A percentile compares a stretch with the other conserved stretches of the same genome.
Evolutionary conservation across 2,329 filamentous ascomycete genomes (phyloP).

Genomic region (Venturia asperata): DNA sequence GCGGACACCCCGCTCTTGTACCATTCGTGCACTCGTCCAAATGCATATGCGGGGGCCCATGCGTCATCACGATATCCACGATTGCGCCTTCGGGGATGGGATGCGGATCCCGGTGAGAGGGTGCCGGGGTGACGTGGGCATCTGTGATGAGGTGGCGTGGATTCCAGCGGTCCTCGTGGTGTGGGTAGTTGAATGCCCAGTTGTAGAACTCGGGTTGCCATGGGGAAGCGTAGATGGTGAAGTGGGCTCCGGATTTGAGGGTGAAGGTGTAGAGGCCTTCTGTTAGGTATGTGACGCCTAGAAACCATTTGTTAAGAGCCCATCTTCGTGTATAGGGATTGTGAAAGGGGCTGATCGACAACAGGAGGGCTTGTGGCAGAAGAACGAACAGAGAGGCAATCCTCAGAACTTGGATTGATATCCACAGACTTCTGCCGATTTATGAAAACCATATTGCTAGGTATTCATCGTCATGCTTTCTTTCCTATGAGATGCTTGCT

Average conservation of each 20-base stretch:
- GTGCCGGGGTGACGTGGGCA: slow-evolving; percentile 26
- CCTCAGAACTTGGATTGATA: not conserved
- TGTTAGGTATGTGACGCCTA: slow-evolving; percentile 28
- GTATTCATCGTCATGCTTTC: not conserved
- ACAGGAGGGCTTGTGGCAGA: not conserved
- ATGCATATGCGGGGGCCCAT: slow-evolving; percentile 49
- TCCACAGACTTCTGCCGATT: not conserved
- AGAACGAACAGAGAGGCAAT: no score
- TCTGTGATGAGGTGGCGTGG: slow-evolving; percentile 21
- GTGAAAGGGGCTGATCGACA: not conserved
- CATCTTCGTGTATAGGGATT: not conserved
- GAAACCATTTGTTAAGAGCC: not conserved
- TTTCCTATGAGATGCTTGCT: no score
- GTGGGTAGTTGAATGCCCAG: slow-evolving; percentile 50
- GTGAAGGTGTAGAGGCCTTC: slow-evolving; percentile 41
- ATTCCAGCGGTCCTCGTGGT: slow-evolving; percentile 47
- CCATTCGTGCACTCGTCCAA: slow-evolving; percentile 39
- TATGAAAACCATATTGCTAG: not conserved
- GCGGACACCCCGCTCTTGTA: slow-evolving; percentile 47
- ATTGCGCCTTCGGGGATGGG: slow-evolving; percentile 39
- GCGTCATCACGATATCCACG: slow-evolving; percentile 54
- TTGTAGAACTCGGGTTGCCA: slow-evolving; percentile 51
- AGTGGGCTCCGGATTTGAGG: slow-evolving; percentile 42
- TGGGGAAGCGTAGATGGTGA: slow-evolving; percentile 48
- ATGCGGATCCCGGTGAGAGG: slow-evolving; percentile 23